Base-by-base conservation (phyloP, 805 yeast species). In the Allodekkera sacchari region DNA sequence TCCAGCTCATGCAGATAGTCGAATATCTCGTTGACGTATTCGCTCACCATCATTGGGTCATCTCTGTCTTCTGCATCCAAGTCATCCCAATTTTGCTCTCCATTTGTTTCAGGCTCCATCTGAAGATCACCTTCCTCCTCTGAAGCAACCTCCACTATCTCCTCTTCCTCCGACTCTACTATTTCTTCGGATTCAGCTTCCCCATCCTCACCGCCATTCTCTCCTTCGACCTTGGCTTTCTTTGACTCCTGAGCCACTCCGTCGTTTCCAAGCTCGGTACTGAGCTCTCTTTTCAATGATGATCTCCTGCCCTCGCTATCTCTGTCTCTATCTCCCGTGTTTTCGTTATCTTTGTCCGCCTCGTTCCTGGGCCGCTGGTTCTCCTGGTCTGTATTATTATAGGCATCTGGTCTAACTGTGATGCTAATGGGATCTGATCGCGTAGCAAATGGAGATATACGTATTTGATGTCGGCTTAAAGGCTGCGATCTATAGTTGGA, bases 11-110 rank as follows among this genome's bases (percentile, higher is more conserved):
- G 77, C 45, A 88, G 61, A 55, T 83, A 85, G 19, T 73, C 79
- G 56, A 84, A 88, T 35, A 89, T 88, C 38, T 85, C 96, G 39
- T 64, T 71, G 34, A 83, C 95, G 55, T 88, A 89, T 61, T 89
- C 98, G 39, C 87, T 74, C 20, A 83, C 96, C 96, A 89, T 88
- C 39, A 83, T 59, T 14, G 79, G 83, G 51, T 81, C 89, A 41
- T 75, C 79, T 28, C 57, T 50, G 50, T 81, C 88, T 39, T 74
- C 82, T 19, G 66, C 71, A 47, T 81, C 92, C 37, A 80, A 59
- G 52, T 79, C 84, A 48, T 80, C 87, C 84, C 87, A 74, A 32
- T 57, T 63, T 45, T 67, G 66, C 23, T 44, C 44, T 15, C 35
- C 43, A 39, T 66, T 24, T 11, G 12, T 27, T 17, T 22, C 27